These are phyloP conservation scores for Starmera stellimalicola DNA, from an alignment of 1,139 yeast genomes.

Conservation along the genomic window DNA sequence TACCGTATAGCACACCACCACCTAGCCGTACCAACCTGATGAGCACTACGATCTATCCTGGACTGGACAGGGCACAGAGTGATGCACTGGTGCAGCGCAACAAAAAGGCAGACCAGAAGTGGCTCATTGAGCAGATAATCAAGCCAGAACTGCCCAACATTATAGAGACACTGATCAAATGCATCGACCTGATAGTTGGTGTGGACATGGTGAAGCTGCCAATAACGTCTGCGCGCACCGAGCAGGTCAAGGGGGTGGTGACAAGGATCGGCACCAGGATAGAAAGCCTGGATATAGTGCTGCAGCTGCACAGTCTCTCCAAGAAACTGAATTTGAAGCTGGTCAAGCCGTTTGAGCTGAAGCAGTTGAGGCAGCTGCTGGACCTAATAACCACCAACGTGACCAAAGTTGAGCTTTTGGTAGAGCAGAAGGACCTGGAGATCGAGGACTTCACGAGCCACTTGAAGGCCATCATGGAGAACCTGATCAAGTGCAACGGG, in stretches of 20 bases:
- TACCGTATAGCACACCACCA: no score
- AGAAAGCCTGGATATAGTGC: slow-evolving; percentile 8
- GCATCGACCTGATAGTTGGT: slow-evolving; percentile 23
- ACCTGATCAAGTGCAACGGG: slow-evolving; percentile 23
- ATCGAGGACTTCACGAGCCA: slow-evolving; percentile 7
- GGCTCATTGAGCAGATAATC: slow-evolving; percentile 27
- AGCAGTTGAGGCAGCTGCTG: slow-evolving; percentile 6
- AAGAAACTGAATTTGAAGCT: slow-evolving; percentile 9
- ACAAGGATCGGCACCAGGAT: slow-evolving; percentile 11
- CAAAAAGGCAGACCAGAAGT: slow-evolving; percentile 18
- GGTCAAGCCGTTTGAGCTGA: slow-evolving; percentile 9
- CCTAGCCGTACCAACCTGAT: no score
- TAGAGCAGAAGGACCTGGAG: neutral
- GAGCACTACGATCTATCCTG: no score
- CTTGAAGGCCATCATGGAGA: slow-evolving; percentile 23
- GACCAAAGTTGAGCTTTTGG: slow-evolving; percentile 8
- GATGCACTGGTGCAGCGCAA: no score
- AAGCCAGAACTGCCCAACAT: slow-evolving; percentile 28
- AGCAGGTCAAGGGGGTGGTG: slow-evolving; percentile 17
- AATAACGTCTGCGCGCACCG: slow-evolving; percentile 18
- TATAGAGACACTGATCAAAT: slow-evolving; percentile 25
- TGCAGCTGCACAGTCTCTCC: slow-evolving; percentile 11
- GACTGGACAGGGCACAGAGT: no score
- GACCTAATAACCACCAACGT: slow-evolving; percentile 8
- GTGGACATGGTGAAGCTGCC: slow-evolving; percentile 23